Percentiles rank a stretch among this genome's conserved stretches.
phyloP scores from a whole-genome alignment of 352 stramenopile genomes.

The Phytophthora hibernalis region DNA sequence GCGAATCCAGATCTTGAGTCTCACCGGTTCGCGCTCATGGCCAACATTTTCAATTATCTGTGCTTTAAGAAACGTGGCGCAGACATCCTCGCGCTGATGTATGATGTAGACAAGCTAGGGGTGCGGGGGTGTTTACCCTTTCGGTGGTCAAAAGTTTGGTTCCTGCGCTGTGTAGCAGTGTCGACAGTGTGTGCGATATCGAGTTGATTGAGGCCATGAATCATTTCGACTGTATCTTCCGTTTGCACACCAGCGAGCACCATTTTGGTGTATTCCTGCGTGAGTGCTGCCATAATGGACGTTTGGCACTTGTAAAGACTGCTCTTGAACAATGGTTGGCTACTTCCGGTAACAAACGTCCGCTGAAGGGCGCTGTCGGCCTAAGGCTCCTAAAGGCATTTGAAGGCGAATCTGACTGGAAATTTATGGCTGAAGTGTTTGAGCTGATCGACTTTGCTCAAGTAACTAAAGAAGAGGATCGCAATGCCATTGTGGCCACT shows the following conservation, averaged over 20 bases:
- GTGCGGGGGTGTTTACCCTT: slow-evolving; percentile 41
- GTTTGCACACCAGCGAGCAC: slow-evolving; percentile 41
- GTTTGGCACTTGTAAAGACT: slow-evolving; percentile 36
- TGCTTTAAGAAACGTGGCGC: slow-evolving; percentile 41
- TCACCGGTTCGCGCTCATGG: slow-evolving; percentile 38
- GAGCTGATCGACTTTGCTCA: slow-evolving; percentile 40
- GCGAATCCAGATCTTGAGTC: slow-evolving; percentile 35
- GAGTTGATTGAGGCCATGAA: slow-evolving; percentile 41
- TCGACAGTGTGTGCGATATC: slow-evolving; percentile 45
- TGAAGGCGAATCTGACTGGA: slow-evolving; percentile 38
- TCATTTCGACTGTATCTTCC: slow-evolving; percentile 44
- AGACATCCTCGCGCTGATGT: slow-evolving; percentile 45
- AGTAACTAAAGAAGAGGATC: slow-evolving; percentile 28
- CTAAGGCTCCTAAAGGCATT: slow-evolving; percentile 38
- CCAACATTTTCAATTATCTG: slow-evolving; percentile 62
- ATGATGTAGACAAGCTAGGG: slow-evolving; percentile 42
- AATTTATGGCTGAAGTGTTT: slow-evolving; percentile 45
- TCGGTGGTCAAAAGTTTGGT: slow-evolving; percentile 49
- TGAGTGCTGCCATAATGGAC: slow-evolving; percentile 47
- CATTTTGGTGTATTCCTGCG: slow-evolving; percentile 50
- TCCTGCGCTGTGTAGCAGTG: slow-evolving; percentile 42
- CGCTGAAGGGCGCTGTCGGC: slow-evolving; percentile 36
- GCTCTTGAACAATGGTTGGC: slow-evolving; percentile 41
- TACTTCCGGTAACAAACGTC: slow-evolving; percentile 24
- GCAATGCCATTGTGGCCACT: slow-evolving; percentile 32